phyloP scores from a whole-genome alignment of 2,329 filamentous ascomycete genomes.

The Zymoseptoria tritici region DNA sequence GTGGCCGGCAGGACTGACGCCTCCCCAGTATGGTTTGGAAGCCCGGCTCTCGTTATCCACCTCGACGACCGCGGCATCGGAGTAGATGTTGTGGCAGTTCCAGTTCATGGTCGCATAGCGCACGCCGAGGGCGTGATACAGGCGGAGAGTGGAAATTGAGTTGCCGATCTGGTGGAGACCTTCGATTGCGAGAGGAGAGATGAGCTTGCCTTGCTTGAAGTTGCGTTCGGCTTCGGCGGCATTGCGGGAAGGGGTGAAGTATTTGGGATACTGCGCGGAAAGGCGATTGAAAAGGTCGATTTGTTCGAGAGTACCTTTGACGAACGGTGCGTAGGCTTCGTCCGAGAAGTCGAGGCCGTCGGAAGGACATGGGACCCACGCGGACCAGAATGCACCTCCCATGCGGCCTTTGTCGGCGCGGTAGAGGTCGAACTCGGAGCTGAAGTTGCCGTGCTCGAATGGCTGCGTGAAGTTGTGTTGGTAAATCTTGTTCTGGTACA shows the following conservation, averaged over 20 bases:
- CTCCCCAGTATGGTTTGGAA: conserved; percentile 56
- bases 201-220: conserved; percentile 45
- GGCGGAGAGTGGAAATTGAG: conserved; percentile 64
- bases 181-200: conserved; percentile 75
- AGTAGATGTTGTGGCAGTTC: conserved; percentile 87
- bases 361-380: conserved; percentile 68
- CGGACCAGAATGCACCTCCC: conserved; percentile 90
- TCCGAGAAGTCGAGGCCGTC: conserved; percentile 68
- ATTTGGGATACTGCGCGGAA: conserved; percentile 54
- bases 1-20: conserved; percentile 64
- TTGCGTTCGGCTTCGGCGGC: conserved; percentile 55
- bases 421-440: conserved; percentile 69
- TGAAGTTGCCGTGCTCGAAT: conserved; percentile 64
- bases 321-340: conserved; percentile 59
- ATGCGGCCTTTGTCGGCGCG: conserved; percentile 63
- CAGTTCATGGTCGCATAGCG: conserved; percentile 85
- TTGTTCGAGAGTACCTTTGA: conserved; percentile 63
- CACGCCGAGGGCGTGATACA: conserved; percentile 70
- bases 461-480: conserved; percentile 56
- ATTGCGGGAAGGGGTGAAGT: conserved; percentile 59
- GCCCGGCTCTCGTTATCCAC: conserved; percentile 37
- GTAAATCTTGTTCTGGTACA: conserved; percentile 73
- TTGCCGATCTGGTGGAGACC: conserved; percentile 93
- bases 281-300: conserved; percentile 66
- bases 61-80: conserved; percentile 68